Conservation (phyloP, 441 rosid species). For the Populus tomentosa region DNA sequence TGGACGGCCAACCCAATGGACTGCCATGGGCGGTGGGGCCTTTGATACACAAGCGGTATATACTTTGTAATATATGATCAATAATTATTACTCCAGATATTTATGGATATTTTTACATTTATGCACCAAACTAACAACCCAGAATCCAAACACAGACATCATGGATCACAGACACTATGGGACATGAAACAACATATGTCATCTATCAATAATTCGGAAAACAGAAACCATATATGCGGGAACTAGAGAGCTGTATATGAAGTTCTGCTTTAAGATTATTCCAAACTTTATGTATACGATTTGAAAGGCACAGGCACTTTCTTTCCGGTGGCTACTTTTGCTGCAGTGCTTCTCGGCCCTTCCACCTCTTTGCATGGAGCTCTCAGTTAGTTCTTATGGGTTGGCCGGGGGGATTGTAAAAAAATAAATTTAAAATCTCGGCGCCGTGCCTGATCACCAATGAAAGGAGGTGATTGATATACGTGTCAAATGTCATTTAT, state of each 20-base stretch:
- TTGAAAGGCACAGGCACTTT: not conserved
- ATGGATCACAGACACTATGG: not conserved
- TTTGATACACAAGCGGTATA: not conserved
- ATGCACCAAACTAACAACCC: not conserved
- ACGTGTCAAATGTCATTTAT: not conserved
- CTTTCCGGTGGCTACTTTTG: not conserved
- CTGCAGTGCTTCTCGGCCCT: not conserved
- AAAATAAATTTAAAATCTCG: no score
- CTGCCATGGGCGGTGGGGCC: not conserved
- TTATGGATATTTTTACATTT: not conserved
- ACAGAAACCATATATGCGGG: not conserved
- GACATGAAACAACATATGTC: not conserved
- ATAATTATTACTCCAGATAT: no score
- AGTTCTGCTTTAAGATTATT: not conserved
- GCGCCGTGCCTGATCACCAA: no score
- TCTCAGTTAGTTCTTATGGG: not conserved
- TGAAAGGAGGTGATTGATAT: no score
- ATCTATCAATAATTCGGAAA: not conserved
- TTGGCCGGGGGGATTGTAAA: no score
- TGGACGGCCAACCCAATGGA: not conserved
- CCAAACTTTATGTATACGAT: not conserved
- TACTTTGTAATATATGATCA: not conserved
- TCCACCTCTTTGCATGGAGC: not conserved
- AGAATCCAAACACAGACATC: not conserved
- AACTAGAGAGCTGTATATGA: not conserved